phyloP scores from a whole-genome alignment of 139 green algal genomes.

The Chlorella vulgaris region DNA sequence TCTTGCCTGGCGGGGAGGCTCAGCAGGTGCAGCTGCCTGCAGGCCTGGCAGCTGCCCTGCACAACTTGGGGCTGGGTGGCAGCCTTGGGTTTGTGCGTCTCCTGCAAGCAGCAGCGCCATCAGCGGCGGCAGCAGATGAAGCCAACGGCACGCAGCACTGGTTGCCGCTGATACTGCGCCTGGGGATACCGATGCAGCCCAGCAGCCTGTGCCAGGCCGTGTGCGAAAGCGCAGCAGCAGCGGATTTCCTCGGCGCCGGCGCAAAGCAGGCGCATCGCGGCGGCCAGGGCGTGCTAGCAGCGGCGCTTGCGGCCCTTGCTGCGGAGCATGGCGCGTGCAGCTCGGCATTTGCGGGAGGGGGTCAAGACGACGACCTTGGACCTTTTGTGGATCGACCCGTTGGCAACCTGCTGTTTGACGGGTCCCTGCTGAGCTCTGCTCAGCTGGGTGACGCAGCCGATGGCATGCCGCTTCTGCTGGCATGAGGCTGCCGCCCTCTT shows the following conservation, averaged over 20 bases:
- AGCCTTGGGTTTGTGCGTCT: constrained; percentile 57
- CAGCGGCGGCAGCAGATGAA: neutral
- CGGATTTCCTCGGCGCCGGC: constrained; percentile 56
- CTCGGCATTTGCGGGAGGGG: constrained; percentile 19
- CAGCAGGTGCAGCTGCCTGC: constrained; percentile 32
- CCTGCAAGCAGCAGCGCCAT: constrained; percentile 35
- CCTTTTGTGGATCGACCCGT: constrained; percentile 55
- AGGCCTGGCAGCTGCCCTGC: constrained; percentile 26
- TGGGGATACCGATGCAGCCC: constrained; percentile 80
- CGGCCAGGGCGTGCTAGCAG: constrained; percentile 52
- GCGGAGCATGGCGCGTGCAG: constrained; percentile 50
- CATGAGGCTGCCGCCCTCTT: neutral
- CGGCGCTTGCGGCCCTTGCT: constrained; percentile 54
- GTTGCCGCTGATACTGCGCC: constrained; percentile 71
- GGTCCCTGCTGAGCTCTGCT: constrained; percentile 33
- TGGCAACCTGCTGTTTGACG: constrained; percentile 69
- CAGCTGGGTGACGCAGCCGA: constrained; percentile 59
- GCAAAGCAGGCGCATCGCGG: constrained; percentile 34
- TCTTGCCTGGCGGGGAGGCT: constrained; percentile 3
- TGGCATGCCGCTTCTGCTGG: constrained; percentile 31
- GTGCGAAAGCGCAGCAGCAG: constrained; percentile 53
- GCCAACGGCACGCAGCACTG: constrained; percentile 35
- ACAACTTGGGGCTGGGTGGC: constrained; percentile 51
- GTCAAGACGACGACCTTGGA: constrained; percentile 22
- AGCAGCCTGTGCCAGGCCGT: constrained; percentile 73